These are phyloP conservation scores for Fermentozyma sake DNA, from an alignment of 1,139 yeast species.

Conservation along the genomic window DNA sequence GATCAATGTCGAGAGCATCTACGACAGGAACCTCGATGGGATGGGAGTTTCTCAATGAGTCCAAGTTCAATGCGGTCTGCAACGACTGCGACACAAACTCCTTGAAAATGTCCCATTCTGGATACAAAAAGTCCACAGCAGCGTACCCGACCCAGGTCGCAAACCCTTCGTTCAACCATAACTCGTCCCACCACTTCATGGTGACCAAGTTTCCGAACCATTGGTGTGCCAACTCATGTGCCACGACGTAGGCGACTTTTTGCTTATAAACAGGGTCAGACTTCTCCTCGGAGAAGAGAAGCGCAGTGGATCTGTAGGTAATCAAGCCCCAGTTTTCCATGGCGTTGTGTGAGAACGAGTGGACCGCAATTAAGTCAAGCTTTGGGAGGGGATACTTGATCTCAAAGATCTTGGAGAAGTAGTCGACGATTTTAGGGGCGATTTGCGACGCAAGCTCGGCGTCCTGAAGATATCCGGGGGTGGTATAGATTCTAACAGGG, in stretches of 20 bases:
- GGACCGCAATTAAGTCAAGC: slow-evolving; percentile 72
- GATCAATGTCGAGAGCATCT: slow-evolving; percentile 78
- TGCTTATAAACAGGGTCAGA: slow-evolving; percentile 66
- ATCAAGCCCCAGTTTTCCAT: slow-evolving; percentile 92
- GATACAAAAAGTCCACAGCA: slow-evolving; percentile 71
- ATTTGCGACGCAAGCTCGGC: slow-evolving; percentile 63
- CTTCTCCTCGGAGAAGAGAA: slow-evolving; percentile 61
- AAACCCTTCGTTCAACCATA: slow-evolving; percentile 88
- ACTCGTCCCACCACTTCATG: slow-evolving; percentile 94
- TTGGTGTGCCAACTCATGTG: slow-evolving; percentile 89
- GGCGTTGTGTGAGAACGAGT: slow-evolving; percentile 73
- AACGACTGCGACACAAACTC: slow-evolving; percentile 63
- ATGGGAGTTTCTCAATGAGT: slow-evolving; percentile 71
- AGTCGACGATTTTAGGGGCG: slow-evolving; percentile 63
- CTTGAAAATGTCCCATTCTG: slow-evolving; percentile 86
- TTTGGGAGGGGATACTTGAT: slow-evolving; percentile 71
- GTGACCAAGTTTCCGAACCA: slow-evolving; percentile 93
- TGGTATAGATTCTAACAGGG: slow-evolving; percentile 70
- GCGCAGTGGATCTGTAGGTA: slow-evolving; percentile 75
- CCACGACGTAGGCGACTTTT: slow-evolving; percentile 82
- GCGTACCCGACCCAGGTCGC: slow-evolving; percentile 87
- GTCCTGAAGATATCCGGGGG: slow-evolving; percentile 60
- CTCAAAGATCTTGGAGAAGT: slow-evolving; percentile 60
- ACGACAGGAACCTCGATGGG: slow-evolving; percentile 84
- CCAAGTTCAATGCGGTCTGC: slow-evolving; percentile 68